phyloP scores from a whole-genome alignment of 352 stramenopile genomes.

The Pythium graminicola region DNA sequence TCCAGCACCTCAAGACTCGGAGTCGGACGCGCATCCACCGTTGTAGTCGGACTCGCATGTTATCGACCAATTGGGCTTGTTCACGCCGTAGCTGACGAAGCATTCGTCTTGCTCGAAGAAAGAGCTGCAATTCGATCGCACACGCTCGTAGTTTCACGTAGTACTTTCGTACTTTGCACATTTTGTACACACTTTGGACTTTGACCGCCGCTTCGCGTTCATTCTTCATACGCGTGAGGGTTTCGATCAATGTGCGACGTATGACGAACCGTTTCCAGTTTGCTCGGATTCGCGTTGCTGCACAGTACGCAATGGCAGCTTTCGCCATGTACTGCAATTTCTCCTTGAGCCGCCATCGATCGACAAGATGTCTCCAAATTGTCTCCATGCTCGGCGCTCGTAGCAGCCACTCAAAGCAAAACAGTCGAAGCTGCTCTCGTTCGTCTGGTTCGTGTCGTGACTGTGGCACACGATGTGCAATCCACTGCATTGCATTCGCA shows the following conservation, averaged over 20 bases:
- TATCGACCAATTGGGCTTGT: slow-evolving; percentile 27
- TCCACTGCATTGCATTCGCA: slow-evolving; percentile 29
- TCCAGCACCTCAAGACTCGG: slow-evolving; percentile 41
- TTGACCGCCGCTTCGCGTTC: slow-evolving; percentile 36
- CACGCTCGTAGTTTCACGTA: slow-evolving; percentile 25
- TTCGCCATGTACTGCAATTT: slow-evolving; percentile 30
- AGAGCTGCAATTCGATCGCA: slow-evolving; percentile 15
- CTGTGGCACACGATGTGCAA: slow-evolving; percentile 26
- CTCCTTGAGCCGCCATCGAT: slow-evolving; percentile 34
- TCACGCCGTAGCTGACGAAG: slow-evolving; percentile 35
- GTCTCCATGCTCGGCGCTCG: slow-evolving; percentile 29
- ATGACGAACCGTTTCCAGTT: slow-evolving; percentile 31
- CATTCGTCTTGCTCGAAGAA: slow-evolving; percentile 29
- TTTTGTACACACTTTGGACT: slow-evolving; percentile 40
- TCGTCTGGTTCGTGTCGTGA: background rate
- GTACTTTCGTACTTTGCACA: slow-evolving; percentile 14
- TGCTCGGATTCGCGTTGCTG: slow-evolving; percentile 42
- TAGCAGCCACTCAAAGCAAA: slow-evolving; percentile 48
- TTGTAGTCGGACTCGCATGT: slow-evolving; percentile 39
- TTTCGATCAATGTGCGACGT: slow-evolving; percentile 6
- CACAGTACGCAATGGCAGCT: slow-evolving; percentile 34
- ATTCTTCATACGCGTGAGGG: slow-evolving; percentile 30
- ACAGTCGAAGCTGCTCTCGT: slow-evolving; percentile 15
- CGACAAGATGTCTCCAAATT: slow-evolving; percentile 40
- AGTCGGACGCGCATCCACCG: slow-evolving; percentile 44